Base-by-base conservation (phyloP, 176 grass and related monocot species). In the Metroxylon sagu region DNA sequence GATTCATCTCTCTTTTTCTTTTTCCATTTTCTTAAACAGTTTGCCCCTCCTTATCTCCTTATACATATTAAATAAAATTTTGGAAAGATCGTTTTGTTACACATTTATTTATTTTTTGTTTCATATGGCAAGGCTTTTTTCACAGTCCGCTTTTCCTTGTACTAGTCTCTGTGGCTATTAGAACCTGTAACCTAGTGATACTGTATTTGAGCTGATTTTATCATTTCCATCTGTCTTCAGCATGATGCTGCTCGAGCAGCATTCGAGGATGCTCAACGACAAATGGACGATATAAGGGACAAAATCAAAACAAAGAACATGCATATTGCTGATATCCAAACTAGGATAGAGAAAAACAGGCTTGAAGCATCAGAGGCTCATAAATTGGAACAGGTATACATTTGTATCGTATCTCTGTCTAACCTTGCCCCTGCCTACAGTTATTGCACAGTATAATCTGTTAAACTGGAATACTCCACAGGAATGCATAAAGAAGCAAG, bases 401-500 rank as follows among this genome's bases (percentile, higher is more conserved):
- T n/a, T 17, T 17, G 21, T 60, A 27, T 60, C 27, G 14, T 5
- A 15, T 15, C 10, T 59, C 26, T 31, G 17, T 59, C 49, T 71
- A 59, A 48, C 30, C 66, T 30, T 55, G 66, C 7, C 17, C 52
- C 54, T 57, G 53, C 17, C 28, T 23, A 5, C 19, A 66, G 4
- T 76, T 56, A 50, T 54, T 77, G 69, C 30, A 26, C 48, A 21
- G 48, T 16, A 12, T 71, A 19, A 52, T 65, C 64, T 30, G 51
- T 39, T 69, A 76, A 21, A 49, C 61, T 16, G n/a, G 50, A 54
- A 74, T 62, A 26, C 8, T 18, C 71, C 52, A 48, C 63, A 97
- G 93, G 87, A 88, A 83, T 88, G 73, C 77, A 70, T 81, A 59
- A 80, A 85, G 64, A 62, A 79, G 64, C 84, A 92, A 76, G 81